Percentiles rank a stretch among this genome's conserved stretches.
Conservation (phyloP, 805 yeast genomes). For the Lachancea thermotolerans region DNA sequence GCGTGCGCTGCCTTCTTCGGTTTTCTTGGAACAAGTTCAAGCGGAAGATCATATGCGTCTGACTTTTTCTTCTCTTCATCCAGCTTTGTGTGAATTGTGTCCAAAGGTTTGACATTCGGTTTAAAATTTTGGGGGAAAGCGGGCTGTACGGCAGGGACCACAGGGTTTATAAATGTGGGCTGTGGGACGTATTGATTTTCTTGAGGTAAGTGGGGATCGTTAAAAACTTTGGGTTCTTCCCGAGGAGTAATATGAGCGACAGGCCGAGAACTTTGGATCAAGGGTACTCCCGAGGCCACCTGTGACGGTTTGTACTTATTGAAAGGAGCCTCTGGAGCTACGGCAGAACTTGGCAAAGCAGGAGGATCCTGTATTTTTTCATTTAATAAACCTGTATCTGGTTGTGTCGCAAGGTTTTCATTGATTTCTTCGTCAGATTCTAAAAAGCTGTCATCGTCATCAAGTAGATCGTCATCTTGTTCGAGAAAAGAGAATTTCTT, state of each 20-base stretch:
- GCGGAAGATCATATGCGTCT: constrained; percentile 76
- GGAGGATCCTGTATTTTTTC: too few relatives aligned
- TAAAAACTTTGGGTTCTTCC: neutral
- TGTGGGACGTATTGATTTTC: too few relatives aligned
- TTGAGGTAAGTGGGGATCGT: neutral
- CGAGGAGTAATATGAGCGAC: neutral
- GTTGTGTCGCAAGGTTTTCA: neutral
- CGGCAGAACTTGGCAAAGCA: neutral
- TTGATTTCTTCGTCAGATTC: constrained; percentile 26
- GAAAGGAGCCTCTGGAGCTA: neutral
- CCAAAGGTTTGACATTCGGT: neutral
- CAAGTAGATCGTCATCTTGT: constrained; percentile 40
- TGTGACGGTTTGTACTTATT: neutral
- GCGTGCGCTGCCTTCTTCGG: constrained; percentile 30
- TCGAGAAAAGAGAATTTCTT: constrained; percentile 38
- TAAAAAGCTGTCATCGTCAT: constrained; percentile 34
- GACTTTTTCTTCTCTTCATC: constrained; percentile 50
- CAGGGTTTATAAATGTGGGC: neutral
- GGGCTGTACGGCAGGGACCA: neutral
- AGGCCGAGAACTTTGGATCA: neutral
- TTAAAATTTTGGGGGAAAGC: neutral
- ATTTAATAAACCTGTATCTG: neutral
- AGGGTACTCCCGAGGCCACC: neutral
- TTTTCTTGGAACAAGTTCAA: constrained; percentile 41
- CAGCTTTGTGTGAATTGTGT: constrained; percentile 28